Evolutionary conservation across 805 yeast genomes (phyloP).

Genomic region (Candida khao-thaluensis): DNA sequence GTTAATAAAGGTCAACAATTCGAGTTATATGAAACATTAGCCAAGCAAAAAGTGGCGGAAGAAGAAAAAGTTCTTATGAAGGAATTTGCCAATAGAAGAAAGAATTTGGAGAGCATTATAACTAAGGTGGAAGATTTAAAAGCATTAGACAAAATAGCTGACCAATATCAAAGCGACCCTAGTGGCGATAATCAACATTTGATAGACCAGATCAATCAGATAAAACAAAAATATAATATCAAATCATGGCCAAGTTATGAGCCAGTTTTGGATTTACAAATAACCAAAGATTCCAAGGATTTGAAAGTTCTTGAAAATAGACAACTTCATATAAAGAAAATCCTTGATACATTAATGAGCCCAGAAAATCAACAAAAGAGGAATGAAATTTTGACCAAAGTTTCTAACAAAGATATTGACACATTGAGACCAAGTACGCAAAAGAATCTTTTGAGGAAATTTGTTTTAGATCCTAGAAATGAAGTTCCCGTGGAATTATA

Average conservation of each 20-base stretch:
- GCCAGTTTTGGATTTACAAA: constrained; percentile 35
- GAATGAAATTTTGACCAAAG: constrained; percentile 20
- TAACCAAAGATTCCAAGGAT: constrained; percentile 25
- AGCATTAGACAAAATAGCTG: constrained; percentile 30
- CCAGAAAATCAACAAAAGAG: constrained; percentile 23
- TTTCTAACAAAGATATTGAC: constrained; percentile 20
- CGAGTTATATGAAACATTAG: constrained; percentile 72
- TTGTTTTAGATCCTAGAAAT: constrained; percentile 39
- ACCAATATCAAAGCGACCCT: constrained; percentile 23
- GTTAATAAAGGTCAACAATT: constrained; percentile 89
- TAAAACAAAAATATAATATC: constrained; percentile 38
- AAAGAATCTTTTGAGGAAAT: constrained; percentile 70
- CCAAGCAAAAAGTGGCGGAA: constrained; percentile 60
- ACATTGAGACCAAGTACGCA: constrained; percentile 41
- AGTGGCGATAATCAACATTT: constrained; percentile 14
- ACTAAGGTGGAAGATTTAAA: constrained; percentile 39
- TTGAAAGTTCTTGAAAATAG: constrained; percentile 30
- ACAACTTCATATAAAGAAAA: constrained; percentile 24
- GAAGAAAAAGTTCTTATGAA: constrained; percentile 62
- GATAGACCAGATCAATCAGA: constrained; percentile 31
- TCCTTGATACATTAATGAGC: constrained; percentile 33
- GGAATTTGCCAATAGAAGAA: constrained; percentile 51
- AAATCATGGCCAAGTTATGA: constrained; percentile 42
- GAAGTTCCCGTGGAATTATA: constrained; percentile 23
- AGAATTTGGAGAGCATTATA: constrained; percentile 25